A percentile compares a stretch with the other conserved stretches of the same genome.
Evolutionary conservation across 805 yeast species (phyloP).

Genomic region (Tetrapisispora pingtungensis): DNA sequence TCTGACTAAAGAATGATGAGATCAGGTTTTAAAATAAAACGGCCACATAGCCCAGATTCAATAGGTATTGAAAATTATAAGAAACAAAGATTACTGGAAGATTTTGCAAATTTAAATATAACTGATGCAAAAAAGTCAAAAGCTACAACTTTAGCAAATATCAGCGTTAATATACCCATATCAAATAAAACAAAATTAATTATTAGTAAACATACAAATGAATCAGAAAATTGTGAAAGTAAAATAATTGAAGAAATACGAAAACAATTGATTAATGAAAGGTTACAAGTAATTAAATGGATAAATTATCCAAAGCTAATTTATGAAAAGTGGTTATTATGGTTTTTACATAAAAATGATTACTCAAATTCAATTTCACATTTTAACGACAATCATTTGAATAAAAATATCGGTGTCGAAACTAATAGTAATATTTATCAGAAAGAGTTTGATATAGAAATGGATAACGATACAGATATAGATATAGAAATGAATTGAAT

Average conservation of each 20-base stretch:
- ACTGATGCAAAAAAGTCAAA: conserved; percentile 3
- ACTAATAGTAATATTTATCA: no score
- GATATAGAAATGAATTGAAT: not conserved
- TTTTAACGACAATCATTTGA: no score
- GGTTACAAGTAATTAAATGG: conserved; percentile 25
- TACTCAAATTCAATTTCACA: not conserved
- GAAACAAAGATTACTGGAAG: conserved; percentile 24
- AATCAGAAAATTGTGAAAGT: not conserved
- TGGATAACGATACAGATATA: not conserved
- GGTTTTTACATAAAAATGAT: conserved; percentile 10
- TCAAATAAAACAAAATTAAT: conserved; percentile 4
- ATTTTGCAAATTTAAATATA: conserved; percentile 26
- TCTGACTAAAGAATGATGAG: not conserved
- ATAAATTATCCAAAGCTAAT: conserved; percentile 12
- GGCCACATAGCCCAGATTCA: conserved; percentile 21
- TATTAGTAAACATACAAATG: not conserved
- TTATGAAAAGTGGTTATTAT: conserved; percentile 23
- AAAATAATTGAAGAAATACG: conserved; percentile 3
- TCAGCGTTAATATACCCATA: conserved; percentile 6
- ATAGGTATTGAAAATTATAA: conserved; percentile 27
- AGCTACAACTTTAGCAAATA: not conserved
- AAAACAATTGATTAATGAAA: conserved; percentile 7
- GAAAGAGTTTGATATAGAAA: not conserved
- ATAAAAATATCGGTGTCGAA: no score
- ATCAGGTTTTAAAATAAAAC: conserved; percentile 15